Evolutionary conservation across 495 filamentous ascomycete species (phyloP).

Genomic region (Daldinia grandis): DNA sequence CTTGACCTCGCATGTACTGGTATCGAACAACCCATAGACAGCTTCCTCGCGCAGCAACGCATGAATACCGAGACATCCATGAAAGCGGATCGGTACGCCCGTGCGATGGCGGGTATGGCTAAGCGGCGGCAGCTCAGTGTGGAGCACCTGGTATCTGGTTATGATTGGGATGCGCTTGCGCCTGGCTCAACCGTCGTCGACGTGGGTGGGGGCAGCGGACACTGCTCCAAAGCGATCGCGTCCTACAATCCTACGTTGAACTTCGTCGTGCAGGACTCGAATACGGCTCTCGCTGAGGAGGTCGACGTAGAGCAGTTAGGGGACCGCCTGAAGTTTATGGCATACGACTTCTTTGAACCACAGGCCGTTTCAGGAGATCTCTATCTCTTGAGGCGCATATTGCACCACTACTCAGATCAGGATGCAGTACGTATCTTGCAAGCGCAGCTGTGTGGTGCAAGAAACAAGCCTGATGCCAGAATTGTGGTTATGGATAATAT

Average conservation of each 20-base stretch:
- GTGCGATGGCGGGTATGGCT: conserved; percentile 40
- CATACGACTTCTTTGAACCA: conserved; percentile 47
- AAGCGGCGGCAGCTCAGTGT: conserved; percentile 38
- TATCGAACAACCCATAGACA: conserved; percentile 17
- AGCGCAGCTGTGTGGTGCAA: conserved; percentile 48
- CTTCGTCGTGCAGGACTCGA: conserved; percentile 49
- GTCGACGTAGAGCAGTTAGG: conserved; percentile 18
- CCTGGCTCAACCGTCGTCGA: conserved; percentile 44
- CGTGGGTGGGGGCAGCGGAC: conserved; percentile 52
- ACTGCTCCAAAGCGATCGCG: conserved; percentile 46
- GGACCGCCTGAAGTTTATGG: conserved; percentile 32
- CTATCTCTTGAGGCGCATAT: conserved; percentile 47
- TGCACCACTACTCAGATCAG: conserved; percentile 55
- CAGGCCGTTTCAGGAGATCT: conserved; percentile 44
- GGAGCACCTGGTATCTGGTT: conserved; percentile 34
- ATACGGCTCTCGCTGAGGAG: conserved; percentile 29
- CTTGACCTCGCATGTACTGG: conserved; percentile 8
- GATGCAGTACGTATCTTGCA: conserved; percentile 50
- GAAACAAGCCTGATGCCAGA: conserved; percentile 41
- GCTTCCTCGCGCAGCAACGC: conserved; percentile 21
- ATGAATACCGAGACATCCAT: conserved; percentile 22
- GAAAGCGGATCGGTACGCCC: conserved; percentile 36
- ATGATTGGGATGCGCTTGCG: conserved; percentile 23
- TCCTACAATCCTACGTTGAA: conserved; percentile 36
- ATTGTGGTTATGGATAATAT: conserved; percentile 53